Evolutionary conservation across 176 grass and related monocot species (phyloP), one percentile per base, ranked within the genome.

Genomic region (Aechmea fasciata): DNA sequence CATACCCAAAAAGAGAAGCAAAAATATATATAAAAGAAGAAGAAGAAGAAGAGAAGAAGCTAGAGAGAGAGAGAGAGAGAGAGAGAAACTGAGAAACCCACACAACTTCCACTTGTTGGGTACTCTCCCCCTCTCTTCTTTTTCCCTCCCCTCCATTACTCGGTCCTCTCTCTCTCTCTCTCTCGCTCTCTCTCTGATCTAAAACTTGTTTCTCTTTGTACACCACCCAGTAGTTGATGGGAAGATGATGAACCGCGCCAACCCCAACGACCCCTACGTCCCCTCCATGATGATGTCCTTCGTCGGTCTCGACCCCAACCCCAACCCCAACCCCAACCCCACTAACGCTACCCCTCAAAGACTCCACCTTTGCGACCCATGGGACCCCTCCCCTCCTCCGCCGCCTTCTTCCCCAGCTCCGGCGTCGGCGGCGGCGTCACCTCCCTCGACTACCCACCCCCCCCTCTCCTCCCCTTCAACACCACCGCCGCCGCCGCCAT

Each of bases 391-490:
- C 81, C 51, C 50, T 72, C 72, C 79, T 78, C 79, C 80, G 64
- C 49, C 14, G 18, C 80, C 13, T 73, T 77, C 85, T 78, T 84
- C 77, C 69, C 72, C 6, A 69, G 68, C 7, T 79, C 74, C 15
- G 25, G 73, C 18, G 50, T 28, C 13, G 78, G 78, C 23, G 57
- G 20, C 57, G 22, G 13, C 25, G 17, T 13, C 15, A 85, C 90
- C 76, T 84, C 82, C 77, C 72, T 89, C 61, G 69, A 87, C 20
- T 51, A 52, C 3, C 22, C 50, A 26, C 66, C 76, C 14, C 80
- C 83, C 23, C 74, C 83, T 69, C 73, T 88, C 18, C 75, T 88
- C 6, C 70, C 83, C 4, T 61, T 87, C 6, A 77, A 79, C 11
- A 50, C 62, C 19, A 57, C 63, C 72, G 3, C 80, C 55, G 11